phyloP scores from a whole-genome alignment of 257 asterid genomes.

The Leonotis leonurus region DNA sequence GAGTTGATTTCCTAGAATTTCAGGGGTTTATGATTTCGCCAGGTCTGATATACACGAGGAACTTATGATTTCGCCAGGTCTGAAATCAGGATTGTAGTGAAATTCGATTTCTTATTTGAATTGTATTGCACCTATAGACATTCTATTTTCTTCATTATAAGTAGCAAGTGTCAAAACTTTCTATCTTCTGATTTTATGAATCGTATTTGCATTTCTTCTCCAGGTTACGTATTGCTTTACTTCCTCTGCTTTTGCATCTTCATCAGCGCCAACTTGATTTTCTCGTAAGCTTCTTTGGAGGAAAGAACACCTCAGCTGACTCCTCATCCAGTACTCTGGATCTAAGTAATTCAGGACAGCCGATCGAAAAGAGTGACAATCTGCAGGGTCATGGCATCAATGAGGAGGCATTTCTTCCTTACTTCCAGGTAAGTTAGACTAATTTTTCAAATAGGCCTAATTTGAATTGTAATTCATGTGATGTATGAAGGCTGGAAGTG shows the following conservation, averaged over 20 bases:
- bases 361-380: conserved; percentile 32
- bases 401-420: conserved; percentile 87
- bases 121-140: background rate
- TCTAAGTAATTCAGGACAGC: conserved; percentile 35
- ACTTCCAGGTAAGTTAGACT: conserved; percentile 69
- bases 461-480: background rate
- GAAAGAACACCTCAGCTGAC: conserved; percentile 43
- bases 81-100: conserved; percentile 13
- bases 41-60: too few relatives aligned
- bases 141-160: conserved; percentile 3
- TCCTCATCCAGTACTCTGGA: conserved; percentile 33
- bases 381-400: conserved; percentile 33
- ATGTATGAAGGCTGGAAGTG: background rate
- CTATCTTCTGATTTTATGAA: conserved; percentile 14
- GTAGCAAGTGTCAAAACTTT: background rate
- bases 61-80: too few relatives aligned
- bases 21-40: too few relatives aligned
- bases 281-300: conserved; percentile 86
- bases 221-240: conserved; percentile 83
- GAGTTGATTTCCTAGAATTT: too few relatives aligned
- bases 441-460: conserved; percentile 15
- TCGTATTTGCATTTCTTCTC: conserved; percentile 11
- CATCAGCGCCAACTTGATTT: conserved; percentile 97
- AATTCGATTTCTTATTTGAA: background rate
- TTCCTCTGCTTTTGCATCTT: conserved; percentile 83